phyloP scores from a whole-genome alignment of 2,329 filamentous ascomycete species.

The Fusarium drepaniforme region DNA sequence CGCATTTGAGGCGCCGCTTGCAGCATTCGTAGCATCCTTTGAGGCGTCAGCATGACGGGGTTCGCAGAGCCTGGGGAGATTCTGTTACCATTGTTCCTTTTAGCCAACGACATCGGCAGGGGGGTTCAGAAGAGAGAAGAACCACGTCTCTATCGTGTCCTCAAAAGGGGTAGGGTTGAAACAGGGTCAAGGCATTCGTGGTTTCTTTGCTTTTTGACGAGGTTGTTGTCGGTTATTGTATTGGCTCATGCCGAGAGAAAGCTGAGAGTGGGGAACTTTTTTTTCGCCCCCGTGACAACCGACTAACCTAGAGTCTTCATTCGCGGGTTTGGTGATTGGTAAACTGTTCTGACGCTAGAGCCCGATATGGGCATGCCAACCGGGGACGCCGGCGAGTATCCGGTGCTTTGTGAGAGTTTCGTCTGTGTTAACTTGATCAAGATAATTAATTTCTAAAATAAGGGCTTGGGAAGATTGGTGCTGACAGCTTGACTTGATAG shows the following conservation, averaged over 20 bases:
- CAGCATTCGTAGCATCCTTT: conserved; percentile 55
- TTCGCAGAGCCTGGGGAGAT: too few species aligned
- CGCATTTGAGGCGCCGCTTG: conserved; percentile 53
- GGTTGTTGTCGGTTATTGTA: background rate
- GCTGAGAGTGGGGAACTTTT: background rate
- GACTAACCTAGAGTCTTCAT: conserved; percentile 5
- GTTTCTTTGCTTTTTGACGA: background rate
- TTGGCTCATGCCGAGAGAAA: background rate
- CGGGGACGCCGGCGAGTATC: background rate
- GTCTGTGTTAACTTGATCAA: background rate
- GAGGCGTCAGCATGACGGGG: background rate
- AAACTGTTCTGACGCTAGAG: background rate
- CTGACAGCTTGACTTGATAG: background rate
- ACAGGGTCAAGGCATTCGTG: too few species aligned
- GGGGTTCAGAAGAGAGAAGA: background rate
- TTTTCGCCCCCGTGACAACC: conserved; percentile 3
- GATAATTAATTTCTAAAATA: background rate
- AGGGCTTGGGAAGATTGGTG: background rate
- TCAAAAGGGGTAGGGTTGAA: background rate
- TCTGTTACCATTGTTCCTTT: conserved; percentile 40
- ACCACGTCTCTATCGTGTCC: background rate
- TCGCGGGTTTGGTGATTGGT: background rate
- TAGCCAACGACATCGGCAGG: conserved; percentile 43
- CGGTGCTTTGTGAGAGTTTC: background rate
- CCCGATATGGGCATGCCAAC: background rate